Conservation (phyloP, 768 basidiomycete species). For the Boletus reticuloceps region DNA sequence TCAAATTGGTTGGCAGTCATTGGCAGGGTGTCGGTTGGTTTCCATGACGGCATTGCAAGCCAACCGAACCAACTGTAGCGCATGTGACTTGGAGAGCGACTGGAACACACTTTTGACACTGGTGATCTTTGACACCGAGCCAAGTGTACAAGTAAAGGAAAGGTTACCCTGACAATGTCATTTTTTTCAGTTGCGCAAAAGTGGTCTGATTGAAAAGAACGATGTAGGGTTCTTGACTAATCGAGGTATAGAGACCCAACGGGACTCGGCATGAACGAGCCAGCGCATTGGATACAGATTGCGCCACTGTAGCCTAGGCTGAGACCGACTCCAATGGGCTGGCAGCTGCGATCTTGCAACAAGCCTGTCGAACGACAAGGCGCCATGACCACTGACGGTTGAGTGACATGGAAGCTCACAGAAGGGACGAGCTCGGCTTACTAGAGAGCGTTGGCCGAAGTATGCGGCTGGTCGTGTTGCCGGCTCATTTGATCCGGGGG, state of each 20-base stretch:
- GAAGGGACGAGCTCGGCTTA: neutral
- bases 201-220: constrained; percentile 9
- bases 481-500: constrained; percentile 7
- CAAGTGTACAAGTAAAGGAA: neutral
- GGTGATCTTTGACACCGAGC: neutral
- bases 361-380: neutral
- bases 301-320: neutral
- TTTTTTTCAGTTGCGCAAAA: neutral
- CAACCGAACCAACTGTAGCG: neutral
- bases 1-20: neutral
- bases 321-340: neutral
- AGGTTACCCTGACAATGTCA: constrained; percentile 1
- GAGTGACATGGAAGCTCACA: neutral
- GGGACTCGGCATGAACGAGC: constrained; percentile 1
- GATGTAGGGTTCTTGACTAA: neutral
- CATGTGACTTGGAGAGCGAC: neutral
- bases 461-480: constrained; percentile 3
- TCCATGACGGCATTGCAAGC: constrained; percentile 10
- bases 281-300: neutral
- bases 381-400: neutral
- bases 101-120: neutral
- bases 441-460: neutral
- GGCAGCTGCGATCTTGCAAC: neutral
- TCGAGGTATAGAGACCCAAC: neutral
- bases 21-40: constrained; percentile 8